These are phyloP conservation scores for Gossypium herbaceum DNA, from an alignment of 345 rosid species.

Conservation along the genomic window DNA sequence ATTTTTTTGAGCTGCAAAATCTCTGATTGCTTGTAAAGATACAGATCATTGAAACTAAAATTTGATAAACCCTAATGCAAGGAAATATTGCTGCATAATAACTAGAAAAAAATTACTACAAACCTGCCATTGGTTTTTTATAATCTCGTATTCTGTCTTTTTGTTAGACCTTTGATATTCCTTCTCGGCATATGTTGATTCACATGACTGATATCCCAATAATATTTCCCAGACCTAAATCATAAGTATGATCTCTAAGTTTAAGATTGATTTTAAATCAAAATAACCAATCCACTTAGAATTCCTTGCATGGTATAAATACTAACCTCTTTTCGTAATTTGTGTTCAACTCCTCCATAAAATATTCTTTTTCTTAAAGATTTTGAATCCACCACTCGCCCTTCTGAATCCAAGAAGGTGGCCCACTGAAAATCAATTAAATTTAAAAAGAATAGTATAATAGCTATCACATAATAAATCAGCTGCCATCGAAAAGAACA, in stretches of 20 bases:
- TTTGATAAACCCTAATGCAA: neutral
- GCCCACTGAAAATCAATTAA: constrained; percentile 55
- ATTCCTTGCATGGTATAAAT: constrained; percentile 13
- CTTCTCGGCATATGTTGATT: constrained; percentile 88
- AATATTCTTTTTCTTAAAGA: constrained; percentile 78
- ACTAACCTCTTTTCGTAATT: constrained; percentile 73
- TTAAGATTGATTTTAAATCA: constrained; percentile 14
- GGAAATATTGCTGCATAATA: neutral
- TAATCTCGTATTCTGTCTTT: constrained; percentile 69
- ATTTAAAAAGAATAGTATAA: constrained; percentile 7
- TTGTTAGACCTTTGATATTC: constrained; percentile 55
- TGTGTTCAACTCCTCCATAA: constrained; percentile 87
- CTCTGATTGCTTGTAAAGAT: neutral
- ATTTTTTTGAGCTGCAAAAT: neutral
- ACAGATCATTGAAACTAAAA: neutral
- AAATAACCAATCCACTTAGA: neutral
- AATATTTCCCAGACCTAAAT: constrained; percentile 80
- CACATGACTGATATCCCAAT: constrained; percentile 76
- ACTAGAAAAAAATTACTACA: constrained; percentile 9
- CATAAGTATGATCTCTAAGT: constrained; percentile 18
- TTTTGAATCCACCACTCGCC: constrained; percentile 64
- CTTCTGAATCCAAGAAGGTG: constrained; percentile 83
- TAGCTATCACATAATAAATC: neutral
- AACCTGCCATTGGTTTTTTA: constrained; percentile 95
- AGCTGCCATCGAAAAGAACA: neutral